Conservation (phyloP, 2,329 filamentous ascomycete species). For the Botrytis deweyae region DNA sequence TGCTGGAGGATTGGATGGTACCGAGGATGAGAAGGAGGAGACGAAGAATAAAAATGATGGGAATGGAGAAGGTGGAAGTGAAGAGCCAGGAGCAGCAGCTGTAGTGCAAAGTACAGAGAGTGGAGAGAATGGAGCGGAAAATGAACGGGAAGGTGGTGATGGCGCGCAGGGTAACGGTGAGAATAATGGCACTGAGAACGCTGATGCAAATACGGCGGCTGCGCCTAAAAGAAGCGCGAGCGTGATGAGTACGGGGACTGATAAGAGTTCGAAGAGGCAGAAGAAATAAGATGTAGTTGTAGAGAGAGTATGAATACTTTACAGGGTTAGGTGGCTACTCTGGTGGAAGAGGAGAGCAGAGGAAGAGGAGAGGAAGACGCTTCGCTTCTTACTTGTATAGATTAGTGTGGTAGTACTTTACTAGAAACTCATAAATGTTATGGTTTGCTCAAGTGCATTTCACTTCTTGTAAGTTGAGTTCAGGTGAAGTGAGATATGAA, state of each 20-base stretch:
- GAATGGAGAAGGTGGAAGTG: conserved; percentile 49
- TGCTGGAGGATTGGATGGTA: conserved; percentile 19
- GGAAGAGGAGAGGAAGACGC: background rate
- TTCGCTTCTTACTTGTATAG: background rate
- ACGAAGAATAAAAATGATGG: background rate
- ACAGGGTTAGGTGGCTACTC: no score
- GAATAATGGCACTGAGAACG: background rate
- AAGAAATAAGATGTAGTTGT: conserved; percentile 41
- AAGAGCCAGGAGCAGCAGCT: background rate
- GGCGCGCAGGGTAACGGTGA: conserved; percentile 45
- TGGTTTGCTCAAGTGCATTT: background rate
- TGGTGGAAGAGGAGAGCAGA: background rate
- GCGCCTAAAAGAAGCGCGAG: conserved; percentile 80
- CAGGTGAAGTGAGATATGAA: background rate
- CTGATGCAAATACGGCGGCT: background rate
- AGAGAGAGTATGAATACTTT: background rate
- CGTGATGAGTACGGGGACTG: conserved; percentile 69
- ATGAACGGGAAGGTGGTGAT: conserved; percentile 28
- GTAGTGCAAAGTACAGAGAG: background rate
- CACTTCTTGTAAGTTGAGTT: background rate
- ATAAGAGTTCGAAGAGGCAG: conserved; percentile 54
- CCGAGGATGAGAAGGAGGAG: conserved; percentile 52
- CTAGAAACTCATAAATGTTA: background rate
- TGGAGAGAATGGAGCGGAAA: conserved; percentile 43
- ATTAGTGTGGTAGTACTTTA: background rate